Conservation (phyloP, 2,329 filamentous ascomycete genomes). For the Lachnellula cervina region DNA sequence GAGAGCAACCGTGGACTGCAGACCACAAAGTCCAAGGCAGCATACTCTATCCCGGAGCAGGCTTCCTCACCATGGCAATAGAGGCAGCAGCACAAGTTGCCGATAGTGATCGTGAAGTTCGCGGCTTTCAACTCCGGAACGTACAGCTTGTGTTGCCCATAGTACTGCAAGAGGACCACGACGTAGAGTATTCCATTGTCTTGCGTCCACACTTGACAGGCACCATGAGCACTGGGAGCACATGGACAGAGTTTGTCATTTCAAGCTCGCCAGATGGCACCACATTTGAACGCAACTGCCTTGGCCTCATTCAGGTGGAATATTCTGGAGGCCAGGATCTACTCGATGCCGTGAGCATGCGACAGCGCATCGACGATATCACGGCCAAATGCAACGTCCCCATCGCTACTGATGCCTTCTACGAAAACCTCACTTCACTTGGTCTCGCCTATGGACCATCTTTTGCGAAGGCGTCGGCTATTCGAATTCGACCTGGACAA, state of each 20-base stretch:
- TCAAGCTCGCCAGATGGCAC: not conserved
- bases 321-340: not conserved
- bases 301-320: not conserved
- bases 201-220: not conserved
- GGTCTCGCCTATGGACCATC: constrained; percentile 46
- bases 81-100: constrained; percentile 19
- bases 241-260: not conserved
- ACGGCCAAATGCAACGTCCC: not conserved
- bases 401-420: not conserved
- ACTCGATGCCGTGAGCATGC: not conserved
- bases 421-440: constrained; percentile 15
- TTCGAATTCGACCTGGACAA: too few species aligned
- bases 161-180: not conserved
- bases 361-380: not conserved
- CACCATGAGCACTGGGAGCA: too few species aligned
- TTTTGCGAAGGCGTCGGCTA: too few species aligned
- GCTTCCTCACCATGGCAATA: constrained; percentile 27
- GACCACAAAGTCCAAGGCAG: constrained; percentile 22
- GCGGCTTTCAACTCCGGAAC: constrained; percentile 18
- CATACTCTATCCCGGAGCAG: constrained; percentile 29
- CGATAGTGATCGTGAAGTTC: not conserved
- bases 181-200: not conserved
- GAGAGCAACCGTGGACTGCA: constrained; percentile 27
- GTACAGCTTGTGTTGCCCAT: not conserved
- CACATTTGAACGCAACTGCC: not conserved